These are phyloP conservation scores for Avicennia marina DNA, from an alignment of 257 asterid species.

Conservation along the genomic window DNA sequence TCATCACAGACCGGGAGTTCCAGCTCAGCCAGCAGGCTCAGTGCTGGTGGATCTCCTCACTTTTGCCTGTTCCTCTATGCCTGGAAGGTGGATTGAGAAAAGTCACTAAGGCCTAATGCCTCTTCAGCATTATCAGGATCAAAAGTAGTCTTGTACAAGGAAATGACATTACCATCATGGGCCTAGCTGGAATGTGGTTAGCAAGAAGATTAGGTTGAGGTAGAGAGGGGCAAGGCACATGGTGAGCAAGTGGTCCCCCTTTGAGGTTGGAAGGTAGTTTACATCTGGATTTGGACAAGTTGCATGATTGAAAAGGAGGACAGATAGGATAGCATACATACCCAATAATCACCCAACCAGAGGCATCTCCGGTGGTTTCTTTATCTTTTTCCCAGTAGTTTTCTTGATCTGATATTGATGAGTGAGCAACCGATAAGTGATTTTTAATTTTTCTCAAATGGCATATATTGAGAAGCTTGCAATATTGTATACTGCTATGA, in stretches of 20 bases:
- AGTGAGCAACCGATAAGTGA: no score
- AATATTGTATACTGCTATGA: conserved; percentile 15
- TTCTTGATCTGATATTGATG: conserved; percentile 55
- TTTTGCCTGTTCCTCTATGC: conserved; percentile 83
- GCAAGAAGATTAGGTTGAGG: conserved; percentile 30
- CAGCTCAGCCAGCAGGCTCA: conserved; percentile 35
- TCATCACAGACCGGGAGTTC: conserved; percentile 47
- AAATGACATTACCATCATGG: conserved; percentile 35
- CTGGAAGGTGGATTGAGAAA: conserved; percentile 78
- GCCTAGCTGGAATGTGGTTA: conserved; percentile 33
- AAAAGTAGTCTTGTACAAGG: conserved; percentile 23
- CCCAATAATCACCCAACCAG: conserved; percentile 55
- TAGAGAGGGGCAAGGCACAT: conserved; percentile 52
- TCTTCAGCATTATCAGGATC: background rate
- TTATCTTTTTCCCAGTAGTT: conserved; percentile 15
- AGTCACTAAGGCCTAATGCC: background rate
- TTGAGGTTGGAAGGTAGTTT: conserved; percentile 44
- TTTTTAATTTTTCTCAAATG: no score
- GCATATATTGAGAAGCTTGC: conserved; percentile 18
- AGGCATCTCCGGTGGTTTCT: conserved; percentile 47
- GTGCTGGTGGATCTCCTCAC: conserved; percentile 37
- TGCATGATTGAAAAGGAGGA: conserved; percentile 71
- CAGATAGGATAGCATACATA: conserved; percentile 59
- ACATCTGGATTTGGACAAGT: conserved; percentile 61
- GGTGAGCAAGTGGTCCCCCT: conserved; percentile 35